phyloP scores from a whole-genome alignment of 768 basidiomycete species.

The Coprinopsis marcescibilis region DNA sequence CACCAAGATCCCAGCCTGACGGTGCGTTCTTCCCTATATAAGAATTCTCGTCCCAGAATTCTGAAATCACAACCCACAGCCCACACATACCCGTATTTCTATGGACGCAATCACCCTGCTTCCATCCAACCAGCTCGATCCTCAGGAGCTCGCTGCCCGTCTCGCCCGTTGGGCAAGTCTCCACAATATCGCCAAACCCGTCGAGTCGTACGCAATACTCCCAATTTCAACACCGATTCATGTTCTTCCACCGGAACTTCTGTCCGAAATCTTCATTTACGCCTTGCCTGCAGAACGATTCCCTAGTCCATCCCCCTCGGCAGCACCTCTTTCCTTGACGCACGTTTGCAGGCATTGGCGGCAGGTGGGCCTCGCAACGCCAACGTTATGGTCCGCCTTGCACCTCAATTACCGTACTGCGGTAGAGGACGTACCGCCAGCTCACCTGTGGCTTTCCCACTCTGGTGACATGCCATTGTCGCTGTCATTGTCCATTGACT shows the following conservation, averaged over 20 bases:
- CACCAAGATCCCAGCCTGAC: background rate
- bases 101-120: background rate
- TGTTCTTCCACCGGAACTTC: conserved; percentile 25
- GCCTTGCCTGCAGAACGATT: conserved; percentile 23
- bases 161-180: background rate
- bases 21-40: too few species aligned
- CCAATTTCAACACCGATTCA: conserved; percentile 15
- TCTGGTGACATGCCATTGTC: conserved; percentile 22
- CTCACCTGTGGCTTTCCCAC: conserved; percentile 23
- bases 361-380: conserved; percentile 20
- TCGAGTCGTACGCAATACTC: conserved; percentile 5
- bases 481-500: conserved; percentile 27
- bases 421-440: conserved; percentile 19
- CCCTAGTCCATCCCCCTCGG: conserved; percentile 18
- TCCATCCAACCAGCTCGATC: background rate
- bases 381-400: conserved; percentile 25
- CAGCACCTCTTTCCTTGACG: conserved; percentile 25
- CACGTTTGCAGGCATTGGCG: conserved; percentile 25
- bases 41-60: too few species aligned
- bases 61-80: too few species aligned
- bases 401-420: conserved; percentile 27
- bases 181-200: background rate
- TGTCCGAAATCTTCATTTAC: conserved; percentile 24
- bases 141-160: background rate
- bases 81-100: too few species aligned